Conservation (phyloP, 2,329 filamentous ascomycete genomes). For the Cercospora berteroae region DNA sequence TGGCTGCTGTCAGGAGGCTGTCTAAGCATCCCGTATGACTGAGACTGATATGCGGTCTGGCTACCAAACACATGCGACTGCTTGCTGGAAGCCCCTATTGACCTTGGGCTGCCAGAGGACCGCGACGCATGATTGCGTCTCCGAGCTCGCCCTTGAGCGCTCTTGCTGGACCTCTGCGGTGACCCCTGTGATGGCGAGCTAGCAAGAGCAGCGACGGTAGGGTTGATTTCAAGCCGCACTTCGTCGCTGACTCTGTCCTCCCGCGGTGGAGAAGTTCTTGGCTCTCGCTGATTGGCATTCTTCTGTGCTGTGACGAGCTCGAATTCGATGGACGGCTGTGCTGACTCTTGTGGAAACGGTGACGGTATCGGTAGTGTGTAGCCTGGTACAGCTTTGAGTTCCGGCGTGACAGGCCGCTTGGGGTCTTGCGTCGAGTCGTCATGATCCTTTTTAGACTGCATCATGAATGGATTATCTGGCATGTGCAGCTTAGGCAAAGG, state of each 20-base stretch:
- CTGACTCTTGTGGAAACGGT: constrained; percentile 32
- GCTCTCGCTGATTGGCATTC: neutral
- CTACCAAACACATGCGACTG: neutral
- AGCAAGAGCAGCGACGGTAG: constrained; percentile 12
- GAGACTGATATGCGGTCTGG: neutral
- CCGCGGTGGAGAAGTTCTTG: neutral
- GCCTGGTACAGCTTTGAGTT: constrained; percentile 33
- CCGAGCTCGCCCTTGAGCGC: neutral
- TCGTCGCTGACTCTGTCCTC: constrained; percentile 2
- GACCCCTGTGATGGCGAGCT: neutral
- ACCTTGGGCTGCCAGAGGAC: neutral
- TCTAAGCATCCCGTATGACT: neutral
- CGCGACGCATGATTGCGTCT: neutral
- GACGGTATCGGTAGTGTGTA: constrained; percentile 37
- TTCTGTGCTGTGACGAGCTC: neutral
- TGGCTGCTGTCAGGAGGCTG: neutral
- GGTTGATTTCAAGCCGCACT: constrained; percentile 11
- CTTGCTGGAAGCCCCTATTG: neutral
- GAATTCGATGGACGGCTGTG: constrained; percentile 5
- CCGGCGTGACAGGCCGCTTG: constrained; percentile 33
- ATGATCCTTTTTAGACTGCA: neutral
- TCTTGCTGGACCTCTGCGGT: neutral
- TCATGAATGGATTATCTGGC: constrained; percentile 12
- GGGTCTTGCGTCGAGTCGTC: neutral
- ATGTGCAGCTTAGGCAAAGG: constrained; percentile 30